Evolutionary conservation across 805 yeast species (phyloP), one percentile per base, ranked within the genome.

Genomic region (Lipomyces yamanashiensis): DNA sequence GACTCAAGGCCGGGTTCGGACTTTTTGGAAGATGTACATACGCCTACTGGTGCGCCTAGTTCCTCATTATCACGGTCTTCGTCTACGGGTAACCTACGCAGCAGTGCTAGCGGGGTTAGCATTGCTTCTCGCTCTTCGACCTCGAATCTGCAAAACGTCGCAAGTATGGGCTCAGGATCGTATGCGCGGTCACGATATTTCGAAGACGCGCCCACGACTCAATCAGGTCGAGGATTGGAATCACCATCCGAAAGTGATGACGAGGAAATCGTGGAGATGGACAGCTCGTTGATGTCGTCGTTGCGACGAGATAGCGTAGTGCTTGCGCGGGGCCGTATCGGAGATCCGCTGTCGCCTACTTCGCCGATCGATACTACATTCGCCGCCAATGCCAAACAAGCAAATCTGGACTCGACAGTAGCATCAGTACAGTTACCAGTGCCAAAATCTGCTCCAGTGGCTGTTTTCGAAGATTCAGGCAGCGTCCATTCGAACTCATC

Each of bases 231-330:
- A 21, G 48, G 57, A 2, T 19, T 53, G 17, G 57, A 41, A n/a
- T 53, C 64, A n/a, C 23, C 50, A n/a, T 36, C 58, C 7, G 55
- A 47, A 33, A 53, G 57, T 28, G 68, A 64, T 53, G 64, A 54
- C 21, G 68, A 62, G 15, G 64, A 63, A 15, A 48, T 63, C 36
- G 67, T 62, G 15, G 68, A 64, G 17, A 64, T 64, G 68, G 68
- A 64, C 23, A 48, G 54, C 28, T 41, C 59, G 13, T 36, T 64
- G 37, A 19, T 64, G 23, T 23, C 63, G 19, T 54, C 59, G 1
- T 33, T 62, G n/a, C 67, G 68, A 21, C 60, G 68, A 15, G 68
- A 64, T 44, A 55, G 62, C 33, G 68, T 64, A 37, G 67, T 64
- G 17, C 66, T 64, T 21, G 58, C 68, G 13, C 68, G 67, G 8